Evolutionary conservation across 208 protist species (phyloP).

Genomic region (Wallacemonas sp.): DNA sequence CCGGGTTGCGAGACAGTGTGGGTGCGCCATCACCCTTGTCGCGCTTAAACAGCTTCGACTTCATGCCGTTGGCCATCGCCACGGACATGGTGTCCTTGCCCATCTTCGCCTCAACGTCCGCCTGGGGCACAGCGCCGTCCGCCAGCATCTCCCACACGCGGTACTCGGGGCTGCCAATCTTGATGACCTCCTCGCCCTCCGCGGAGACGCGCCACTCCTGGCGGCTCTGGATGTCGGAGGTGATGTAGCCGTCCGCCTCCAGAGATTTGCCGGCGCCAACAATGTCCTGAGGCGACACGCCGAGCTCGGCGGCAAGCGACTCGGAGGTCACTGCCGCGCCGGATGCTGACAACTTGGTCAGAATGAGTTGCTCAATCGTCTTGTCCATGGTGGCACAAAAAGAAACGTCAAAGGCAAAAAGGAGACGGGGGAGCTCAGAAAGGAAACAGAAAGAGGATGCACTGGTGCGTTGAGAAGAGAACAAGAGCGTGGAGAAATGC

Average conservation of each 20-base stretch:
- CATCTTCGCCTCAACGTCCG: conserved; percentile 43
- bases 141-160: conserved; percentile 61
- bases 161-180: conserved; percentile 91
- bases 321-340: conserved; percentile 53
- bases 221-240: conserved; percentile 51
- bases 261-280: conserved; percentile 93
- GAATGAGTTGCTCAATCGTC: conserved; percentile 41
- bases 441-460: neutral
- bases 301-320: conserved; percentile 48
- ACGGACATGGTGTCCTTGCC: conserved; percentile 69
- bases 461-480: neutral
- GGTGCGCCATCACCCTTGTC: conserved; percentile 74
- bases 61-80: conserved; percentile 93
- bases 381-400: conserved; percentile 9
- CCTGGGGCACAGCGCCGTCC: conserved; percentile 27
- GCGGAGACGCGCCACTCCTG: conserved; percentile 72
- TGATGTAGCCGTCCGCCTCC: conserved; percentile 78
- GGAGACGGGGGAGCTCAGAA: neutral
- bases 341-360: conserved; percentile 37
- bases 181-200: conserved; percentile 80
- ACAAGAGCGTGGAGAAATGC: too few species aligned
- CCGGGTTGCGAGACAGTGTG: conserved; percentile 45
- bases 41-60: conserved; percentile 91
- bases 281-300: conserved; percentile 85
- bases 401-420: neutral